Conservation (phyloP, 257 asterid genomes). For the Ilex asprella region DNA sequence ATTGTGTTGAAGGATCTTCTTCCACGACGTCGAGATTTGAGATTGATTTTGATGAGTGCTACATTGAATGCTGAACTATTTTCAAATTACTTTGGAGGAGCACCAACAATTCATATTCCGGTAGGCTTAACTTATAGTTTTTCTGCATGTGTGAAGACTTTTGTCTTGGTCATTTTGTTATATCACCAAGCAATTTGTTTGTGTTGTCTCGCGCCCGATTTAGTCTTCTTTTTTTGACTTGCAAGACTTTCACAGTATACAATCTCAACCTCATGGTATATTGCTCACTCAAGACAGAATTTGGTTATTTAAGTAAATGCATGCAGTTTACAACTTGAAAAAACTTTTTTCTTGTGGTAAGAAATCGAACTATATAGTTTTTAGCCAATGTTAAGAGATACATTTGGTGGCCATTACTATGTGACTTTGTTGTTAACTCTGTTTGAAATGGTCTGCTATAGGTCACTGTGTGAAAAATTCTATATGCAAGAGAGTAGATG, state of each 20-base stretch:
- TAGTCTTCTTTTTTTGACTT: neutral
- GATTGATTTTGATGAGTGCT: slow-evolving; percentile 98
- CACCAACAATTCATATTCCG: slow-evolving; percentile 90
- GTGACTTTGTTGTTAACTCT: neutral
- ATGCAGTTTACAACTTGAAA: too few species aligned
- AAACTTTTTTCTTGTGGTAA: too few species aligned
- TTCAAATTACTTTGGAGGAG: slow-evolving; percentile 78
- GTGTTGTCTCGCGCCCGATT: neutral
- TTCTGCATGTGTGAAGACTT: neutral
- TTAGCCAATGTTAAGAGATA: neutral
- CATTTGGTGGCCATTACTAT: neutral
- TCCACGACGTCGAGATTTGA: slow-evolving; percentile 80
- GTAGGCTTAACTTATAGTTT: slow-evolving; percentile 39
- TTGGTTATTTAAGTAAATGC: neutral
- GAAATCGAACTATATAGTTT: neutral
- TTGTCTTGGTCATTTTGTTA: neutral
- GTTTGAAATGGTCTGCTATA: too few species aligned
- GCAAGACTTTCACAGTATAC: too few species aligned
- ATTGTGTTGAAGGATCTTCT: slow-evolving; percentile 97
- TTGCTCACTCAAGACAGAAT: neutral
- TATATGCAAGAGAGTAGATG: neutral
- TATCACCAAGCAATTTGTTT: neutral
- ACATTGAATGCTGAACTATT: slow-evolving; percentile 91
- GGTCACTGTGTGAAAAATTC: too few species aligned
- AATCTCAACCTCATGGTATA: neutral